Evolutionary conservation across 495 filamentous ascomycete genomes (phyloP).

Genomic region (Lepidopterella palustris): DNA sequence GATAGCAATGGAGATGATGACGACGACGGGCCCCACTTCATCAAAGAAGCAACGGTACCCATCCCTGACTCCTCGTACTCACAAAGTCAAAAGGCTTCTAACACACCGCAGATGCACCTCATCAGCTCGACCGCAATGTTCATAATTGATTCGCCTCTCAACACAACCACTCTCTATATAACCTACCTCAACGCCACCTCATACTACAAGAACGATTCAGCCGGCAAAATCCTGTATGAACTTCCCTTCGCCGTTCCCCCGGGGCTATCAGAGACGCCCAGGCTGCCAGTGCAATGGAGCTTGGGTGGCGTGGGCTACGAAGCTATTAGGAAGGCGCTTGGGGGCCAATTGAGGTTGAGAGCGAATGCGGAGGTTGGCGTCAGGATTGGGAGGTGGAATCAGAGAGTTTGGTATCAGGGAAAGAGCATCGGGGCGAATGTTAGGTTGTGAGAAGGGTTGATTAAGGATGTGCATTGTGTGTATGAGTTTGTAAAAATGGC

Average conservation of each 20-base stretch:
- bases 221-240: slow-evolving; percentile 70
- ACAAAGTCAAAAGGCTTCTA: neutral
- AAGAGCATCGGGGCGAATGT: slow-evolving; percentile 70
- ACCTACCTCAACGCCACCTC: slow-evolving; percentile 77
- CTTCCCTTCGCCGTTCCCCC: slow-evolving; percentile 72
- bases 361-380: slow-evolving; percentile 68
- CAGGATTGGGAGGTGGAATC: slow-evolving; percentile 62
- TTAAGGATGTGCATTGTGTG: neutral
- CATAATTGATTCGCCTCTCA: slow-evolving; percentile 70
- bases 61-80: neutral
- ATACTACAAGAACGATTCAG: slow-evolving; percentile 68
- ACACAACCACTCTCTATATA: slow-evolving; percentile 62
- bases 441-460: slow-evolving; percentile 46
- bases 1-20: slow-evolving; percentile 42
- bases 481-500: neutral
- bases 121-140: slow-evolving; percentile 83
- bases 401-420: slow-evolving; percentile 63
- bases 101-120: slow-evolving; percentile 56
- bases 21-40: slow-evolving; percentile 53
- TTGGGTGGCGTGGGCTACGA: slow-evolving; percentile 75
- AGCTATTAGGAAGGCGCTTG: slow-evolving; percentile 73
- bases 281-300: slow-evolving; percentile 72
- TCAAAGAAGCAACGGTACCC: slow-evolving; percentile 71
- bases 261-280: slow-evolving; percentile 60
- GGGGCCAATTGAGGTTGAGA: slow-evolving; percentile 69